Conservation (phyloP, 345 rosid species). For the Syzygium aromaticum region DNA sequence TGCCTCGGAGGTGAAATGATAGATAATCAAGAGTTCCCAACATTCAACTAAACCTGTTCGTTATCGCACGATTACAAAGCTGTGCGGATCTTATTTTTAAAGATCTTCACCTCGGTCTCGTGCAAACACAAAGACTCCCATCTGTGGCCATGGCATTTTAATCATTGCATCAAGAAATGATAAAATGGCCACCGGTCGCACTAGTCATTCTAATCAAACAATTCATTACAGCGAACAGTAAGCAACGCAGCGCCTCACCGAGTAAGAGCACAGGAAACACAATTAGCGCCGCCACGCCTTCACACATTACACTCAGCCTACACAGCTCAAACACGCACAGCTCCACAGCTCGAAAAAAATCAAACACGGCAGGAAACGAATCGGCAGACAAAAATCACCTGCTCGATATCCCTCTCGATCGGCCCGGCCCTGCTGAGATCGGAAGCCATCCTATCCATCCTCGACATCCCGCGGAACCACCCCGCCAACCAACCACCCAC, state of each 20-base stretch:
- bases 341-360: neutral
- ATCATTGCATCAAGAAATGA: neutral
- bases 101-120: neutral
- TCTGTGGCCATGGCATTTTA: neutral
- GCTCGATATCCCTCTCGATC: constrained; percentile 88
- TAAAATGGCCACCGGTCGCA: neutral
- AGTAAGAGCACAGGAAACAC: neutral
- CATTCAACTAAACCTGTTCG: neutral
- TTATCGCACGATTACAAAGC: neutral
- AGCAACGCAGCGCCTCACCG: neutral
- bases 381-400: constrained; percentile 35
- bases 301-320: neutral
- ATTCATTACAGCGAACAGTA: neutral
- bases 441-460: constrained; percentile 78
- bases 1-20: neutral
- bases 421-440: constrained; percentile 85
- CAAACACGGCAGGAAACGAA: neutral
- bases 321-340: neutral
- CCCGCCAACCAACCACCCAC: neutral
- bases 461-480: constrained; percentile 22
- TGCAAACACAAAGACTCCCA: neutral
- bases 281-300: neutral
- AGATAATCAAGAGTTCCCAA: neutral
- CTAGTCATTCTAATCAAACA: neutral
- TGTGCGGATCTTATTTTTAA: neutral